Base-by-base conservation (phyloP, 139 green algal species). In the Tetradesmus lagerheimii region DNA sequence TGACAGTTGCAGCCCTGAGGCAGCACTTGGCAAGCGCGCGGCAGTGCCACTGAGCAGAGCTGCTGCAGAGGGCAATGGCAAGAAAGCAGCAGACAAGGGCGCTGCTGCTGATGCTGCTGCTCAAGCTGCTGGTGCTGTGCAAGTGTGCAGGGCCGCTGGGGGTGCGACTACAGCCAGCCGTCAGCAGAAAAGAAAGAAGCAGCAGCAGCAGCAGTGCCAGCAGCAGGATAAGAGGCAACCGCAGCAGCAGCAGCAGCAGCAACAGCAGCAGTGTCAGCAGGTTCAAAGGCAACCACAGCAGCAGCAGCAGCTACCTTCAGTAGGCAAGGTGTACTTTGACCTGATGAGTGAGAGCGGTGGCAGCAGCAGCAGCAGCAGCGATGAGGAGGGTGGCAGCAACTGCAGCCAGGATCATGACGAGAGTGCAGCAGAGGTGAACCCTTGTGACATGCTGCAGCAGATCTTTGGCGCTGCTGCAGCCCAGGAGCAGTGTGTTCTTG, bases 311-410 rank as follows among this genome's bases (percentile, higher is more conserved):
- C 23, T 31, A 9, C 20, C 57, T 18, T n/a, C 57, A 31, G 57
- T 23, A 71, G 57, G 57, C 67, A 78, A 78, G 29, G 31, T 64
- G 79, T 85, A 85, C 41, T 67, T 11, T 85, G 79, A 85, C 41
- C 41, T 85, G 23, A 27, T 85, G 41, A 64, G 37, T 45, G 80
- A 75, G 0, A 39, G n/a, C 11, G 27, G 80, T 29, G 39, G 23
- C 16, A 41, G 45, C 80, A 85, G 15, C 45, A 71, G 80, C 45
- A 75, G 80, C 80, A 85, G 45, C 45, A 41, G 41, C 41, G 25
- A 85, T 6, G 57, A 31, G 20, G 57, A n/a, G 25, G 23, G 16
- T n/a, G 57, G 57, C 57, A 71, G 57, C 57, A 25, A 6, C 4
- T 34, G 35, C 35, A 83, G 76, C 76, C 38, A 34, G 16, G 11